phyloP scores from a whole-genome alignment of 257 asterid species.

The Leonotis leonurus region DNA sequence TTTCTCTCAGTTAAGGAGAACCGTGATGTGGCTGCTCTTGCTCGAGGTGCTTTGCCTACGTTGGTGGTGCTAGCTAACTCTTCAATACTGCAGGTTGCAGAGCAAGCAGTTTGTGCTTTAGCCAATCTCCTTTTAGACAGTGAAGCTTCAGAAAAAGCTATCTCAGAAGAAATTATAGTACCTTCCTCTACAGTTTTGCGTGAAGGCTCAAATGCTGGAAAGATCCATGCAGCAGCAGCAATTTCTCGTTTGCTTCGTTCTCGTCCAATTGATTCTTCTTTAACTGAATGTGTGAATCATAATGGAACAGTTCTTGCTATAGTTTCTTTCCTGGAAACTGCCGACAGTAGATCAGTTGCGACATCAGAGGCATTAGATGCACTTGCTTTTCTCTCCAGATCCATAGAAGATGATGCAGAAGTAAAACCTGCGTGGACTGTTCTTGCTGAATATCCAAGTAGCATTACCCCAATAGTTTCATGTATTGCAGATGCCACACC shows the following conservation, averaged over 20 bases:
- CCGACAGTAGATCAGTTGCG: slow-evolving; percentile 58
- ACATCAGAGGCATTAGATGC: slow-evolving; percentile 82
- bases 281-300: slow-evolving; percentile 68
- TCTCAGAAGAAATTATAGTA: slow-evolving; percentile 67
- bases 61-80: slow-evolving; percentile 74
- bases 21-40: slow-evolving; percentile 76
- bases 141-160: slow-evolving; percentile 67
- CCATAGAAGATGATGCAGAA: slow-evolving; percentile 46
- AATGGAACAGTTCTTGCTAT: slow-evolving; percentile 88
- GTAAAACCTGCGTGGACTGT: slow-evolving; percentile 79
- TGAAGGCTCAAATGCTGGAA: slow-evolving; percentile 72
- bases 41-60: slow-evolving; percentile 69
- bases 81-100: slow-evolving; percentile 67
- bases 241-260: slow-evolving; percentile 81
- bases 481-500: slow-evolving; percentile 78
- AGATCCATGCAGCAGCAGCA: slow-evolving; percentile 87
- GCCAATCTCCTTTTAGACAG: slow-evolving; percentile 86
- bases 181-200: slow-evolving; percentile 83
- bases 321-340: slow-evolving; percentile 74
- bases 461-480: slow-evolving; percentile 71
- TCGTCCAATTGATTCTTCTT: slow-evolving; percentile 55
- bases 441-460: slow-evolving; percentile 78
- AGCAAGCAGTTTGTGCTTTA: slow-evolving; percentile 94
- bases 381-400: slow-evolving; percentile 72
- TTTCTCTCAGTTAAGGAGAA: slow-evolving; percentile 85